Base-by-base conservation (phyloP, 73 alveolate genomes). In the Symbiodinium pilosum region DNA sequence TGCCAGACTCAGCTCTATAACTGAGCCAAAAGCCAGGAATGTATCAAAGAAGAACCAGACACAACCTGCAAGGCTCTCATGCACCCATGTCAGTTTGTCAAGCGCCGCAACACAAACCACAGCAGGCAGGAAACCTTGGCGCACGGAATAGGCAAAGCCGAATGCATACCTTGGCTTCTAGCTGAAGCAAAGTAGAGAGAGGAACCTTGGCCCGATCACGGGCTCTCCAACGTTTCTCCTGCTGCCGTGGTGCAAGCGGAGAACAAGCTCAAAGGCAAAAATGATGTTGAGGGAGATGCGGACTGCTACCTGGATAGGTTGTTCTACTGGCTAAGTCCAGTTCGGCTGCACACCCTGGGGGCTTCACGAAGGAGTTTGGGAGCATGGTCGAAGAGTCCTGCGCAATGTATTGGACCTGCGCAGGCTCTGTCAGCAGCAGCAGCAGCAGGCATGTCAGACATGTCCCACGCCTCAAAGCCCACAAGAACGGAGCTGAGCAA, bases 171-270 rank as follows among this genome's bases (percentile, higher is more conserved):
- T 64, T 14, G 14, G 59, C 59, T 47, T 14, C 59, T 6, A 6
- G 59, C 6, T 14, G 14, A 47, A 47, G 14, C 6, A 47, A 47
- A 47, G 59, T n/a, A 47, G 59, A 47, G 59, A 64, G 32, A 64
- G 77, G 36, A 56, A 56, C 38, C 59, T n/a, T n/a, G n/a, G n/a
- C n/a, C n/a, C n/a, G n/a, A n/a, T 54, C 71, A 54, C 16, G n/a
- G 16, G 16, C 30, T 5, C 71, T 12, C 71, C n/a, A 12, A 54
- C 7, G 26, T 12, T 54, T 12, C 2, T 4, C 26, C 30, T 4
- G 71, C 71, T 85, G 84, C 93, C 83, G 36, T 24, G 64, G 12
- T 18, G 75, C 95, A 88, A 14, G 64, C 95, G 95, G 87, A 88
- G 34, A 5, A 77, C 87, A 59, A 88, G 87, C 51, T 88, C 95